Evolutionary conservation across 306 rosid genomes (phyloP).

Genomic region (Trifolium dubium): DNA sequence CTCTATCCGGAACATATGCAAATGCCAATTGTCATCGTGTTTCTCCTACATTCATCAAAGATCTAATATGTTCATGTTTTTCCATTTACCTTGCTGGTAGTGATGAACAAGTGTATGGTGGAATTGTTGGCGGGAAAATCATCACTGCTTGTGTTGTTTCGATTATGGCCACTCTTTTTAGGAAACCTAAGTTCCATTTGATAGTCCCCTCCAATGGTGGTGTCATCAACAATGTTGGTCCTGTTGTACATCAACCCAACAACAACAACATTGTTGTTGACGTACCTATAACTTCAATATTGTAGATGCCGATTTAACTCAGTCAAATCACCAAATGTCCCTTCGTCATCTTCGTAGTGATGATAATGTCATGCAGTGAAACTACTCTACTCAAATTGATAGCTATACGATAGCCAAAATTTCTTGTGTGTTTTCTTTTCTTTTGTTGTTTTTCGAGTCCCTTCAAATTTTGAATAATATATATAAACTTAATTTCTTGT

Average conservation of each 20-base stretch:
- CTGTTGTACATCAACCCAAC: neutral
- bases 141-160: neutral
- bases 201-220: neutral
- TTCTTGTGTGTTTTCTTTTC: neutral
- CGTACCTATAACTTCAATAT: neutral
- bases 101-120: neutral
- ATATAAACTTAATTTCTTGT: neutral
- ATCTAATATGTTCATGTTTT: slow-evolving; percentile 40
- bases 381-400: slow-evolving; percentile 36
- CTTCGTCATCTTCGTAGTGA: neutral
- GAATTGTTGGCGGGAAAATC: neutral
- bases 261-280: neutral
- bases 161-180: neutral
- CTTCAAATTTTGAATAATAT: neutral
- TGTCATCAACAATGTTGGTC: neutral
- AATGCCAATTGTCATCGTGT: neutral
- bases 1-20: slow-evolving; percentile 40
- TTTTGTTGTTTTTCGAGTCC: neutral
- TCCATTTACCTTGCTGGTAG: slow-evolving; percentile 44
- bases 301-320: slow-evolving; percentile 12
- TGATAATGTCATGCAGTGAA: slow-evolving; percentile 49
- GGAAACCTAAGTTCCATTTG: neutral
- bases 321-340: neutral
- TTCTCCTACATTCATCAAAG: neutral
- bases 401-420: neutral